Evolutionary conservation across 805 yeast species (phyloP).

Genomic region (Sugiyamaella americana): DNA sequence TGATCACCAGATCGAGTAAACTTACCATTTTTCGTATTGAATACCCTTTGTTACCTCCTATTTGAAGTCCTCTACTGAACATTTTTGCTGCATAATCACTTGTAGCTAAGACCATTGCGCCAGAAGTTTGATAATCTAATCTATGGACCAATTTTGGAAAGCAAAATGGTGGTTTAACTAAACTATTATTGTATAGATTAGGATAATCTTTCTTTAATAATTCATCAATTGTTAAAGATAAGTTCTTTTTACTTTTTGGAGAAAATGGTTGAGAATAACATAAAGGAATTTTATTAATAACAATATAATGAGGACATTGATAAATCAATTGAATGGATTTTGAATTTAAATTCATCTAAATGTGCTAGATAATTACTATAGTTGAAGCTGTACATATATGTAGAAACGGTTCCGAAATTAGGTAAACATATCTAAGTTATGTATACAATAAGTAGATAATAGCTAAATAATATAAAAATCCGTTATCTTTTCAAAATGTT

Average conservation of each 20-base stretch:
- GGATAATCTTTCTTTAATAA: not conserved
- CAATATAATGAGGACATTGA: constrained; percentile 14
- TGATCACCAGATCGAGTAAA: too few species aligned
- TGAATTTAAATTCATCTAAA: too few species aligned
- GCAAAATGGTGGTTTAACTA: not conserved
- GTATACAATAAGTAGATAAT: too few species aligned
- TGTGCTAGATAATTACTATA: too few species aligned
- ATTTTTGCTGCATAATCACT: constrained; percentile 13
- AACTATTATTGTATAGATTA: not conserved
- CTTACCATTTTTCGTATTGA: constrained; percentile 6
- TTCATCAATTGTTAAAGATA: not conserved
- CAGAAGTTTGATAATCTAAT: constrained; percentile 17
- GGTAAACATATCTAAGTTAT: too few species aligned
- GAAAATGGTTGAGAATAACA: constrained; percentile 17
- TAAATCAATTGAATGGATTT: constrained; percentile 2
- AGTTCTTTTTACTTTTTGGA: not conserved
- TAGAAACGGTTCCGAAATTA: too few species aligned
- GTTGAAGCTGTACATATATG: too few species aligned
- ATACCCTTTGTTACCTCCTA: constrained; percentile 11
- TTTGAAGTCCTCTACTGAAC: constrained; percentile 13
- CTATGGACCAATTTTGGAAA: constrained; percentile 19
- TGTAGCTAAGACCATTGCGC: constrained; percentile 20
- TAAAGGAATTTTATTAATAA: constrained; percentile 19
- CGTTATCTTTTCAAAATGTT: too few species aligned
- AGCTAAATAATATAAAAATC: too few species aligned